Evolutionary conservation across 2,329 filamentous ascomycete species (phyloP).

Genomic region (Diplodia scrobiculata): DNA sequence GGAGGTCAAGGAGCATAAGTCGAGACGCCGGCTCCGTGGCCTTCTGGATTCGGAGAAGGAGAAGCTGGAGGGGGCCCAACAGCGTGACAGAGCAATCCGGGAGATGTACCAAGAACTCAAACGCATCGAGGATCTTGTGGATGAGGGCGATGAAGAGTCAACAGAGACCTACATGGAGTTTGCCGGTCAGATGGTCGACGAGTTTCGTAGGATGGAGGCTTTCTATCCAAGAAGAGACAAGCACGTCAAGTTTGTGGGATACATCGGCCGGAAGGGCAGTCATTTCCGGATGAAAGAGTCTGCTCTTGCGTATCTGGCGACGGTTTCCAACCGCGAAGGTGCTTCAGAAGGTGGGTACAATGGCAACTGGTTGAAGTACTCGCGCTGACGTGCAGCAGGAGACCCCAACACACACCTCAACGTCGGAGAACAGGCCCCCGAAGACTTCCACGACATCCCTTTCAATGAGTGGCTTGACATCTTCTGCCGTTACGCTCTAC

Average conservation of each 20-base stretch:
- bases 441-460: conserved; percentile 71
- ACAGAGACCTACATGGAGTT: conserved; percentile 61
- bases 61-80: conserved; percentile 35
- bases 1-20: conserved; percentile 12
- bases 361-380: neutral
- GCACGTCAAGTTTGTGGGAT: conserved; percentile 44
- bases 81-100: conserved; percentile 44
- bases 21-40: conserved; percentile 22
- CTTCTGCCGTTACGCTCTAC: conserved; percentile 83
- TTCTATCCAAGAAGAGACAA: conserved; percentile 60
- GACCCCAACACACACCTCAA: conserved; percentile 10
- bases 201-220: conserved; percentile 61
- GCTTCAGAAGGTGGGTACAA: conserved; percentile 48
- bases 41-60: conserved; percentile 21
- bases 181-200: conserved; percentile 60
- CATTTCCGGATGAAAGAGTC: conserved; percentile 28
- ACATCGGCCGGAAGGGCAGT: conserved; percentile 41
- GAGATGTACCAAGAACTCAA: conserved; percentile 52
- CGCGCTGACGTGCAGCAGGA: neutral
- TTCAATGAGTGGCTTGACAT: conserved; percentile 87
- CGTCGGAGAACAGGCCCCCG: conserved; percentile 44
- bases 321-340: conserved; percentile 32
- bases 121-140: conserved; percentile 46
- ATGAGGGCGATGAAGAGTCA: conserved; percentile 54
- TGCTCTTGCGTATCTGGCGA: conserved; percentile 19